Base-by-base conservation (phyloP, 768 basidiomycete species). In the Russula compacta region DNA sequence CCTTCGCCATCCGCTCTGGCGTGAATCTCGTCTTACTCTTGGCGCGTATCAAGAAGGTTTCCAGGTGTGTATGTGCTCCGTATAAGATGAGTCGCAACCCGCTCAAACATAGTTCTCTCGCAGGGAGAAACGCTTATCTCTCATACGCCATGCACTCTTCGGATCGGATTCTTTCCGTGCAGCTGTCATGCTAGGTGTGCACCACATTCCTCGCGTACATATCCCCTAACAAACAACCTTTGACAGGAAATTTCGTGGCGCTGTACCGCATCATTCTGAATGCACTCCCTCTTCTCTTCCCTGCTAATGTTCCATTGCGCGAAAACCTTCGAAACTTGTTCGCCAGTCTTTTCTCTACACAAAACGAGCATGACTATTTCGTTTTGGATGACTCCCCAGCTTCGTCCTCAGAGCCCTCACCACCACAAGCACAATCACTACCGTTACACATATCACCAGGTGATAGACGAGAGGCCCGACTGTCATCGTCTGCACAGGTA, bases 111-210 rank as follows among this genome's bases (percentile, higher is more conserved):
- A 40, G 32, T 40, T 19, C 35, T 32, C 47, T 24, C 42, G 8
- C 67, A 93, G 89, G 67, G 75, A 82, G n/a, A 72, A 80, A 57
- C 82, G 87, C 10, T 73, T 88, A 8, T 72, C 81, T 4, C 71
- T 93, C 24, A 78, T 97, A 53, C 82, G 87, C 4, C 88, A 83
- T 74, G 94, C 92, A 0, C 76, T 95, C 47, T 89, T 97, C 66
- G 93, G 93, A 0, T 64, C 76, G 44, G 94, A 97, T 68, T 85
- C 90, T 0, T 80, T 87, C 69, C 77, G 94, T 19, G 95, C 95
- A 64, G 90, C 86, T 4, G 83, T 86, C 0, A 95, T 95, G 92
- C 76, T 98, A 40, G 92, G 91, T 85, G 63, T 42, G 71, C 72
- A 24, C 62, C 58, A 64, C 44, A 51, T 64, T 11, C 6, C 2